Evolutionary conservation across 1,284 basidiomycete genomes (phyloP).

Genomic region (Ceratobasidium theobromae): DNA sequence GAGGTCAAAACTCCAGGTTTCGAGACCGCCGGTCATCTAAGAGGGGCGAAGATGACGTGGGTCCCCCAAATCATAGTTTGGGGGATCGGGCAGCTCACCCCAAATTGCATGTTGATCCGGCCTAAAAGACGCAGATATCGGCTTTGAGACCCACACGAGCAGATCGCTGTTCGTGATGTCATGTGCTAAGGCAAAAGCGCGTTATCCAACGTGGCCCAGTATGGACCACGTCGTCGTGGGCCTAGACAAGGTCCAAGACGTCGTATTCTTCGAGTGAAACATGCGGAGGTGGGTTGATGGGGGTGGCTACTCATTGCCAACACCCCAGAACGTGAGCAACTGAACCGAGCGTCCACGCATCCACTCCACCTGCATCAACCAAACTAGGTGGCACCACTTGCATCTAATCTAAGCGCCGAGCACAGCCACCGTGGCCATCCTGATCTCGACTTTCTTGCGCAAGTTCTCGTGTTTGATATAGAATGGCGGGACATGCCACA

Average conservation of each 20-base stretch:
- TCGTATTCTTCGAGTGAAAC: too few species aligned
- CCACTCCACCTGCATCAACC: not conserved
- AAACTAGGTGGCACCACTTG: too few species aligned
- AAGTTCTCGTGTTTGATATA: not conserved
- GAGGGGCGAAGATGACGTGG: conserved; percentile 1
- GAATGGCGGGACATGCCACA: conserved; percentile 11
- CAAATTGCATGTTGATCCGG: not conserved
- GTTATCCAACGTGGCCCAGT: too few species aligned
- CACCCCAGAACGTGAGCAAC: conserved; percentile 22
- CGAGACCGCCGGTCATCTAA: conserved; percentile 6
- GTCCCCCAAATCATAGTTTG: conserved; percentile 1
- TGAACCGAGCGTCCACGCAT: not conserved
- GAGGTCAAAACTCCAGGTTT: not conserved
- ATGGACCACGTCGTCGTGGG: too few species aligned
- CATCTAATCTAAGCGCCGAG: conserved; percentile 28
- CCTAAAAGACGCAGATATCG: not conserved
- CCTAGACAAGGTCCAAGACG: too few species aligned
- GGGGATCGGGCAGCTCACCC: conserved; percentile 18
- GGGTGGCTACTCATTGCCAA: too few species aligned
- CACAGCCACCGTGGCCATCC: not conserved
- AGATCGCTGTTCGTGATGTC: not conserved
- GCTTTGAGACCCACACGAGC: not conserved
- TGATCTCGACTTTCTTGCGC: too few species aligned
- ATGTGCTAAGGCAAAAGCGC: not conserved
- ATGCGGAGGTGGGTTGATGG: too few species aligned